Base-by-base conservation (phyloP, 768 basidiomycete genomes). In the Sporobolomyces roseus region DNA sequence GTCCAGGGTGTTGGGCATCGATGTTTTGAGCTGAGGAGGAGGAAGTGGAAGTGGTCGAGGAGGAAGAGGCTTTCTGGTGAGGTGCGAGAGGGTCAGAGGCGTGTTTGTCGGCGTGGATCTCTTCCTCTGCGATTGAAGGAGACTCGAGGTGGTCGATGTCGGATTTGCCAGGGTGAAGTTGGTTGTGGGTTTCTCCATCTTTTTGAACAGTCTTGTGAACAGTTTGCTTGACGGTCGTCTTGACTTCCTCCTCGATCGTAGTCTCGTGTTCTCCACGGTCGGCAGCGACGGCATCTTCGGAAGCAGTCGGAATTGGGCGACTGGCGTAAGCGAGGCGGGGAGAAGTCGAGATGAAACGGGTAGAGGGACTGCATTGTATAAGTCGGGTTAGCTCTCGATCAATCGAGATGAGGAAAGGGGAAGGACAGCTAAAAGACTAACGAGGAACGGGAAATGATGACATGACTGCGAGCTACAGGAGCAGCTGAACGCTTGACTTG, bases 121-220 rank as follows among this genome's bases (percentile, higher is more conserved):
- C 53, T 53, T 70, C 68, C 33, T 65, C 68, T 2, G 27, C 33
- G 7, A 52, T n/a, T 19, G 45, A 49, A 10, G 63, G 63, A 46
- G 60, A 65, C 49, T 70, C 68, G 53, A 70, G 54, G 60, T 70
- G 68, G 29, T 61, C 59, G 48, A 61, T 54, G n/a, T 49, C 46
- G 17, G 46, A 35, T 48, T 56, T 55, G n/a, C 58, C 62, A 32
- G 67, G 61, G 56, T 68, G 67, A 41, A 63, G 67, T 2, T 61
- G 48, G 3, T 41, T 38, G 33, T 61, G 38, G 33, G 43, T 51
- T 2, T 7, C 41, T 19, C 50, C 51, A 10, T 38, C 53, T 25
- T 17, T 43, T 33, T 60, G 58, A 13, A 43, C 35, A 23, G 45
- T 30, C 51, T 52, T 51, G 43, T 49, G 36, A 25, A 19, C 29